Percentiles rank a stretch among this genome's conserved stretches.
Evolutionary conservation across 768 basidiomycete species (phyloP).

Genomic region (Cystobasidium ongulense): DNA sequence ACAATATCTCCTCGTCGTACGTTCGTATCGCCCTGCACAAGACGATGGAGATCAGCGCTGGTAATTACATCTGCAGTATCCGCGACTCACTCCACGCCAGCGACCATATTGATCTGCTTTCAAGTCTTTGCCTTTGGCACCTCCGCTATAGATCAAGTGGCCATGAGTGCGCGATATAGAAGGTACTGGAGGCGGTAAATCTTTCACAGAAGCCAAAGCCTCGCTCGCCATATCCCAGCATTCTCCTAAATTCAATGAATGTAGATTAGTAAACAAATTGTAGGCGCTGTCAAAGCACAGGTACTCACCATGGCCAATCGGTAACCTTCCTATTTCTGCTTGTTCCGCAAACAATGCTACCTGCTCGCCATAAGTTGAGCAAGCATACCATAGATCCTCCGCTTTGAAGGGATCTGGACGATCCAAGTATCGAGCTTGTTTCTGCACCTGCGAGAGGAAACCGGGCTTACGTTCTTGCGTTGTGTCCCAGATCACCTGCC

Average conservation of each 20-base stretch:
- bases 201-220: slow-evolving; percentile 50
- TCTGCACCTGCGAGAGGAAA: slow-evolving; percentile 39
- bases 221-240: slow-evolving; percentile 58
- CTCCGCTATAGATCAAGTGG: slow-evolving; percentile 52
- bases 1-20: slow-evolving; percentile 55
- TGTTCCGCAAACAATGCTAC: slow-evolving; percentile 52
- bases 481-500: slow-evolving; percentile 47
- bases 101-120: slow-evolving; percentile 45
- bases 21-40: slow-evolving; percentile 49
- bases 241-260: slow-evolving; percentile 47
- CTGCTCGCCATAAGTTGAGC: slow-evolving; percentile 52
- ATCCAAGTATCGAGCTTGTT: slow-evolving; percentile 48
- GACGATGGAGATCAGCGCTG: slow-evolving; percentile 26
- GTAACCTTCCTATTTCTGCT: slow-evolving; percentile 49
- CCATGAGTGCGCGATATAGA: slow-evolving; percentile 54
- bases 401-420: slow-evolving; percentile 46
- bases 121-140: slow-evolving; percentile 44
- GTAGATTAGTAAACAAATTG: neutral
- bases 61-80: neutral
- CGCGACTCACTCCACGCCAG: slow-evolving; percentile 48
- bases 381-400: slow-evolving; percentile 48
- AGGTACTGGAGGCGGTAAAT: slow-evolving; percentile 51
- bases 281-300: neutral
- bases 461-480: slow-evolving; percentile 18
- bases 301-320: slow-evolving; percentile 46